phyloP scores from a whole-genome alignment of 192 early-diverging fungal species.

The Cladochytrium replicatum region DNA sequence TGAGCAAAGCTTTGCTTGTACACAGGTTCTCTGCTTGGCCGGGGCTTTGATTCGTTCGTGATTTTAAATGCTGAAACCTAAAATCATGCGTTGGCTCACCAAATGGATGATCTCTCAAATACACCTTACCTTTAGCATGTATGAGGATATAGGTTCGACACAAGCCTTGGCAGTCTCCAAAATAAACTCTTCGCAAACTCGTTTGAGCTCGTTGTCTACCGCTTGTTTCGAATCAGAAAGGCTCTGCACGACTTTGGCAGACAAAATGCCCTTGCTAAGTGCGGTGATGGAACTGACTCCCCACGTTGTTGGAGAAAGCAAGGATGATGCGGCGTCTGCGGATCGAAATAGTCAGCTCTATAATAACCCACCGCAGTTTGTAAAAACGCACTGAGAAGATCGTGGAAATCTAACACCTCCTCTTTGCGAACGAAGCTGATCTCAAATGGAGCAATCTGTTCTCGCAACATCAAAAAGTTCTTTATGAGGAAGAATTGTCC shows the following conservation, averaged over 20 bases:
- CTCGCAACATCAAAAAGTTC: conserved; percentile 72
- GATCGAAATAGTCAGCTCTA: not conserved
- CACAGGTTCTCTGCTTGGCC: conserved; percentile 23
- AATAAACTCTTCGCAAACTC: conserved; percentile 69
- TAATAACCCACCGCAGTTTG: conserved; percentile 3
- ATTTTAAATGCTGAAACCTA: not conserved
- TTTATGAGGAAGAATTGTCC: conserved; percentile 78
- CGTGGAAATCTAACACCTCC: conserved; percentile 57
- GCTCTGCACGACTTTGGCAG: conserved; percentile 21
- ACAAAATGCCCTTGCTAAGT: conserved; percentile 19
- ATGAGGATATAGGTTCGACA: conserved; percentile 52
- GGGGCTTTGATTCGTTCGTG: not conserved
- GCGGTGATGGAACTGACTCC: conserved; percentile 11
- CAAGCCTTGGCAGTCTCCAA: conserved; percentile 49
- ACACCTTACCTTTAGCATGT: conserved; percentile 55
- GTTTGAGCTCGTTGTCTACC: conserved; percentile 59
- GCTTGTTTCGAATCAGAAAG: conserved; percentile 29
- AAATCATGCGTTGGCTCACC: conserved; percentile 5
- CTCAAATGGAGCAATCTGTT: conserved; percentile 70
- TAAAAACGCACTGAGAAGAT: conserved; percentile 39
- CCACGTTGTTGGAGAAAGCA: conserved; percentile 19
- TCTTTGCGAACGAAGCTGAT: conserved; percentile 62
- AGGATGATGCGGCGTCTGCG: conserved; percentile 16
- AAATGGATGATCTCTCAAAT: not conserved
- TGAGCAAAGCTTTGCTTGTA: conserved; percentile 41